Evolutionary conservation across 2,329 filamentous ascomycete species (phyloP), one percentile per base, ranked within the genome.

Genomic region (Mollisiaceae sp.): DNA sequence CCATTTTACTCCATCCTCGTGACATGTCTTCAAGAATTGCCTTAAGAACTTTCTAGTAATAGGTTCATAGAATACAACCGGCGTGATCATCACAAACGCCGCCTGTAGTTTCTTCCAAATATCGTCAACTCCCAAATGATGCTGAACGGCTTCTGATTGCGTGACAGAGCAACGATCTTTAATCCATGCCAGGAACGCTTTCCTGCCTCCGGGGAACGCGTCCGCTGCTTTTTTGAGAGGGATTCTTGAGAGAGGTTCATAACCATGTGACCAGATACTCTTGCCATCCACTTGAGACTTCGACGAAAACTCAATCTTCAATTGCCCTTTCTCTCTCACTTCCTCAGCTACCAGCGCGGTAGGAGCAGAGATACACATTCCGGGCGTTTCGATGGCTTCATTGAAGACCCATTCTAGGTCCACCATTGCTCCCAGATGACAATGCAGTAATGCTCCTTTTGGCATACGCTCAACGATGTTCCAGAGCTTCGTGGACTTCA

Each of bases 351-450:
- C 77, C 36, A 97, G 81, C 1, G 79, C 79, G 36, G 86, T 80
- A 20, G 79, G 78, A 5, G 88, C 84, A 14, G 76, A 78, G 65
- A 97, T 85, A 76, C 91, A 89, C 72, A 97, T 89, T 1, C 91
- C 91, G 0, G 89, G 86, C 0, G 87, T 89, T n/a, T 82, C 80
- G 67, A 97, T 83, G 0, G 91, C 86, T 73, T 90, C 83, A 6
- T 88, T 84, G 50, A 96, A 82, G 3, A 96, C 80, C 81, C 88
- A 95, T 74, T 92, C 89, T 68, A 93, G 86, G 76, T 96, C 91
- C 59, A 96, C 89, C 87, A 94, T 95, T 72, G 93, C 92, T 75
- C 94, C 91, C 72, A 95, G 80, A 77, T 97, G 93, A 55, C 91
- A 92, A 79, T 97, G 93, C 66, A 96, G 79, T n/a, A 96, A 81